Evolutionary conservation across 331 rosid genomes (phyloP).

Genomic region (Malus hybrid): DNA sequence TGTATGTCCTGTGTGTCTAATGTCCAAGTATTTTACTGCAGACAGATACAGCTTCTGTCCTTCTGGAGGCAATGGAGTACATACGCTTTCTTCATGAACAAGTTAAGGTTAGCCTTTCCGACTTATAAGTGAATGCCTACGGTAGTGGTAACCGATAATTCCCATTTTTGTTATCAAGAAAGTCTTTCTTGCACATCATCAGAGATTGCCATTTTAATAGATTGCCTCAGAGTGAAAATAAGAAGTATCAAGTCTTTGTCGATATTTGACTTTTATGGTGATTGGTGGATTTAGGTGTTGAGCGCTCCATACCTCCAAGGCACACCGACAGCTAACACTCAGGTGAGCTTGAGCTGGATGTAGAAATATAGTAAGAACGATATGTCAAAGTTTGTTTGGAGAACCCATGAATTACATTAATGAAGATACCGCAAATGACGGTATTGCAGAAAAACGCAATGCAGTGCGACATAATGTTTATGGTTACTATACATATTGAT

Average conservation of each 20-base stretch:
- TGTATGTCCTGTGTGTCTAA: slow-evolving; percentile 4
- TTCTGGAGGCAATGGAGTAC: slow-evolving; percentile 85
- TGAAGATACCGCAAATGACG: too few species aligned
- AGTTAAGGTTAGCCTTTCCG: slow-evolving; percentile 61
- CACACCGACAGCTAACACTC: slow-evolving; percentile 38
- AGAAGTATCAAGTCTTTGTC: not conserved
- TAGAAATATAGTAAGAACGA: not conserved
- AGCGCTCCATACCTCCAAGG: slow-evolving; percentile 92
- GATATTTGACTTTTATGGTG: slow-evolving; percentile 5
- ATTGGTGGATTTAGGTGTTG: slow-evolving; percentile 51
- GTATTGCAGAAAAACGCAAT: too few species aligned
- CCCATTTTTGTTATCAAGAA: too few species aligned
- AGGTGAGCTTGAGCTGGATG: slow-evolving; percentile 46
- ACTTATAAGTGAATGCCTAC: not conserved
- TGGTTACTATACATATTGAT: not conserved
- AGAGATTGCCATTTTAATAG: not conserved
- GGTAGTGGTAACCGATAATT: not conserved
- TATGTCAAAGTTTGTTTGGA: not conserved
- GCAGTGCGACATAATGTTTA: too few species aligned
- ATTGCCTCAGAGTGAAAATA: not conserved
- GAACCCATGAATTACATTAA: not conserved
- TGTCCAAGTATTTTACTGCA: slow-evolving; percentile 35
- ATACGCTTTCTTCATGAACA: slow-evolving; percentile 89
- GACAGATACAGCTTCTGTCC: slow-evolving; percentile 98
- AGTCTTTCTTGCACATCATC: too few species aligned